Conservation (phyloP, 257 asterid genomes). For the Avicennia marina region DNA sequence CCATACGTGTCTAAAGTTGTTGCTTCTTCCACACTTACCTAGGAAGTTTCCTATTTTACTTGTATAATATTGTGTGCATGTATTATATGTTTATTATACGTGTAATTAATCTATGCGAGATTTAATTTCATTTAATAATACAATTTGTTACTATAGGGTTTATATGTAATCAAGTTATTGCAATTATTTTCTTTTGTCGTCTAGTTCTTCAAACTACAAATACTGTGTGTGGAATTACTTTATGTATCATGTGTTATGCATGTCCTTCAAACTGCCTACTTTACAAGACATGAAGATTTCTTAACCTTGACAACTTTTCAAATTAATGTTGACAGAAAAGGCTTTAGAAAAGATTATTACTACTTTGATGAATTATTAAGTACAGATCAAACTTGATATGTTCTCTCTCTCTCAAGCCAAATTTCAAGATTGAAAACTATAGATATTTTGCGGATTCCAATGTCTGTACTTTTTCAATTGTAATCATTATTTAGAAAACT, state of each 20-base stretch:
- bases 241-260: constrained; percentile 22
- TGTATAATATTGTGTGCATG: too few species aligned
- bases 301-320: constrained; percentile 28
- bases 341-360: constrained; percentile 1
- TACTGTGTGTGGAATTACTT: background rate
- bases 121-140: too few species aligned
- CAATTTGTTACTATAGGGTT: too few species aligned
- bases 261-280: constrained; percentile 21
- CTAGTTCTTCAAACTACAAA: constrained; percentile 16
- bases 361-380: constrained; percentile 9
- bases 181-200: constrained; percentile 30
- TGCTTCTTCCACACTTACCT: background rate
- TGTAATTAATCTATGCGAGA: background rate
- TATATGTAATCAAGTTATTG: constrained; percentile 16
- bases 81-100: too few species aligned
- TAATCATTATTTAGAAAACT: constrained; percentile 11
- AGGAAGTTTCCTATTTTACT: too few species aligned
- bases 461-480: constrained; percentile 2
- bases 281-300: constrained; percentile 32
- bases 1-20: background rate
- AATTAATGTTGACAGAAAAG: constrained; percentile 17
- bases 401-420: constrained; percentile 17
- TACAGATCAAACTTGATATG: constrained; percentile 25
- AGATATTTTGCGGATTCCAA: constrained; percentile 8
- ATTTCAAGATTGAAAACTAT: constrained; percentile 20